These are phyloP conservation scores for Bisporella sp. DNA, from an alignment of 2,329 filamentous ascomycete genomes.

Conservation along the genomic window DNA sequence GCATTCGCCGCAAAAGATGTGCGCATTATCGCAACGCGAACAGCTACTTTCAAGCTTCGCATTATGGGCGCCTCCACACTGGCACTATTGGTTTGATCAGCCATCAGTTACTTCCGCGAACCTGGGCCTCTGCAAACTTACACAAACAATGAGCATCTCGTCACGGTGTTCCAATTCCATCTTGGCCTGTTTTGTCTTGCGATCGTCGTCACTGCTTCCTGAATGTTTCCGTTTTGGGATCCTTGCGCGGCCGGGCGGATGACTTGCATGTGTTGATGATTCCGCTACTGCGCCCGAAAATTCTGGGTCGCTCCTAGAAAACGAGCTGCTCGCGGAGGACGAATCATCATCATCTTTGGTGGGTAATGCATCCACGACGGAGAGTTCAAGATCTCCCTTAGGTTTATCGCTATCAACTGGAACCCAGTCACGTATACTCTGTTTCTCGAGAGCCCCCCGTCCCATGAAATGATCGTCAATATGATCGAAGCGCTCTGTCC, in stretches of 20 bases:
- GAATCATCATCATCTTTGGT: too few relatives aligned
- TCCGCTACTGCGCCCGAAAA: not conserved
- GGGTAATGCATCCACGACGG: too few relatives aligned
- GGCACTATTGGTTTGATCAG: not conserved
- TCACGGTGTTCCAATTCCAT: not conserved
- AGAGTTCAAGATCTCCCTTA: constrained; percentile 4
- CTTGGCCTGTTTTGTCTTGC: not conserved
- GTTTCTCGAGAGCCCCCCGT: constrained; percentile 32
- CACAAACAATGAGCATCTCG: not conserved
- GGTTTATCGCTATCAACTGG: constrained; percentile 19
- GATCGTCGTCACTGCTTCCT: not conserved
- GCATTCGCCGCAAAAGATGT: not conserved
- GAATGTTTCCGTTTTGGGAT: not conserved
- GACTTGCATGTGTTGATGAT: not conserved
- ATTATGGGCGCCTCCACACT: not conserved
- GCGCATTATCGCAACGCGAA: not conserved
- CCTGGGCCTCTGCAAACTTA: not conserved
- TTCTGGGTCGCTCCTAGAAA: not conserved
- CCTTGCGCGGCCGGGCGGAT: not conserved
- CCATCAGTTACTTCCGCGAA: too few relatives aligned
- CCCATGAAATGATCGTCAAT: constrained; percentile 67
- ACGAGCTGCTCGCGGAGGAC: not conserved
- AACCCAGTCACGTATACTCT: constrained; percentile 49
- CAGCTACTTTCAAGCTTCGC: not conserved
- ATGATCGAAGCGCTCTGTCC: constrained; percentile 61